Base-by-base conservation (phyloP, 202 grass and related monocot genomes). In the Digitaria exilis region DNA sequence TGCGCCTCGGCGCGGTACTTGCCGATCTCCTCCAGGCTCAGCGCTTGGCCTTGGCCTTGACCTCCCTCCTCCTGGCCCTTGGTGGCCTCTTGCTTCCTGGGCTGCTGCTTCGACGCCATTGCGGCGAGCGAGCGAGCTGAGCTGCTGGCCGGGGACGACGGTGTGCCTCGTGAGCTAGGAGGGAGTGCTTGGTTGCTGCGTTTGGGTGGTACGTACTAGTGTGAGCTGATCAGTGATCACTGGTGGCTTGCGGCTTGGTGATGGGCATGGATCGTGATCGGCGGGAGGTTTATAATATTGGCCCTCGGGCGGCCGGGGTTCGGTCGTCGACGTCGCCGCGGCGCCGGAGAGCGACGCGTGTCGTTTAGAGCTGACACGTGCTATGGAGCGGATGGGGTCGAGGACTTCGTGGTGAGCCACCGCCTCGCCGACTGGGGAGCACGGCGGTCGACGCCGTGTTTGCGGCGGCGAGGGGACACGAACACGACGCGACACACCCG, bases 11-110 rank as follows among this genome's bases (percentile, higher is more conserved):
- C 87, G 7, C 92, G 96, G 77, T 83, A 92, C 83, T 65, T 85
- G 3, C 77, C 89, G 44, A 93, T 97, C 90, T 95, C 92, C 54
- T 91, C 87, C 34, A 80, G 86, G 15, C 75, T 78, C 77, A 91
- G 66, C 35, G 68, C 29, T 66, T 54, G 44, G 28, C 82, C 45
- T 21, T n/a, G 19, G 35, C 25, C 65, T 84, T 19, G 22, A 0
- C 11, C 24, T 71, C 22, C 37, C 67, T 73, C 59, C 41, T 94
- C 78, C 65, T 86, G 28, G 11, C 35, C 51, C 77, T 75, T 75
- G 21, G 71, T 32, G 51, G 76, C 46, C 15, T n/a, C n/a, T n/a
- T 81, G 77, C 77, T 62, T 90, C 68, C 80, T 88, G 26, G 51
- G 34, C 41, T 87, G 42, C 25, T 91, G 92, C 42, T 89, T 51